Evolutionary conservation across 257 asterid genomes (phyloP).

Genomic region (Leptodermis oblonga): DNA sequence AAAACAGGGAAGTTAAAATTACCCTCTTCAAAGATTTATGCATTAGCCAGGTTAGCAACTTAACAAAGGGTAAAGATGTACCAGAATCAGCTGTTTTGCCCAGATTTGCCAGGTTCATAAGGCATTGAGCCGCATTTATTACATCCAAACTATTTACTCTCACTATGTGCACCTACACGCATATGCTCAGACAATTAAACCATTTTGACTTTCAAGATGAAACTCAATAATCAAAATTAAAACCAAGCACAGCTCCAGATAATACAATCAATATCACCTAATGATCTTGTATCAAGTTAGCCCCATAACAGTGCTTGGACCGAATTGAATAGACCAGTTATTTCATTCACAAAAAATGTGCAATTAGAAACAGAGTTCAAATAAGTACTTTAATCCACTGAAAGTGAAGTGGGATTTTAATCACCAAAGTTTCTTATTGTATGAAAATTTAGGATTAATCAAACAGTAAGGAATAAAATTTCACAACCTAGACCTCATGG

Average conservation of each 20-base stretch:
- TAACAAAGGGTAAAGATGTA: constrained; percentile 14
- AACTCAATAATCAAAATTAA: background rate
- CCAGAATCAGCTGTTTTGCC: constrained; percentile 39
- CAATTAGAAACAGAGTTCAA: background rate
- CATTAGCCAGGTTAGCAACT: constrained; percentile 8
- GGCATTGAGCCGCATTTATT: constrained; percentile 66
- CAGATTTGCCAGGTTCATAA: constrained; percentile 47
- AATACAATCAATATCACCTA: background rate
- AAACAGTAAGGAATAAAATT: background rate
- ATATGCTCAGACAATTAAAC: constrained; percentile 5
- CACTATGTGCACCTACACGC: constrained; percentile 71
- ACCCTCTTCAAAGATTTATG: constrained; percentile 2
- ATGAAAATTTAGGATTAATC: background rate
- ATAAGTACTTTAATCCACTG: background rate
- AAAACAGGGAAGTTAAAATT: constrained; percentile 19
- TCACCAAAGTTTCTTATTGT: background rate
- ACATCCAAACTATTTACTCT: constrained; percentile 56
- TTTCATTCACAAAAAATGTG: background rate
- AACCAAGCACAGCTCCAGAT: background rate
- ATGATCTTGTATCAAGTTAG: background rate
- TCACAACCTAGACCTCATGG: background rate
- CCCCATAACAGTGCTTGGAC: background rate
- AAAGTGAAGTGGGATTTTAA: background rate
- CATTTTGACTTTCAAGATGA: background rate
- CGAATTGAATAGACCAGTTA: background rate